A percentile compares a stretch with the other conserved stretches of the same genome.
Conservation (phyloP, 164 flowering plant genomes). For the Stephania yunnanensis region DNA sequence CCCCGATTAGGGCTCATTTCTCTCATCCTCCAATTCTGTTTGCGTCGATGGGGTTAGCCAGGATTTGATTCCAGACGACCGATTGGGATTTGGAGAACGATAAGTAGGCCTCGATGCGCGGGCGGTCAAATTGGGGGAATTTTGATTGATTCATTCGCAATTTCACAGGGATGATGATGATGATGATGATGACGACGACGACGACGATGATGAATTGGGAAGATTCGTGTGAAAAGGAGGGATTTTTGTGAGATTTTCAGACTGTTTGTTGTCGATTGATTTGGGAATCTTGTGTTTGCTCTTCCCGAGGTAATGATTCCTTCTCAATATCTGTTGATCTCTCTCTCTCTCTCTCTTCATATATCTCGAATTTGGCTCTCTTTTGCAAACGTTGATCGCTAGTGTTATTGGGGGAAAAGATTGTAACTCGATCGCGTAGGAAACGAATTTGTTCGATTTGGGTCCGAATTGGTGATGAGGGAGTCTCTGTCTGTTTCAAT, state of each 20-base stretch:
- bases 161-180: too few species aligned
- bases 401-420: neutral
- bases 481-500: neutral
- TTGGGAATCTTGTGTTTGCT: neutral
- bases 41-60: neutral
- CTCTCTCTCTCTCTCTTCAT: neutral
- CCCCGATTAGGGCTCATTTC: neutral
- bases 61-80: neutral
- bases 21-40: neutral
- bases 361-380: neutral
- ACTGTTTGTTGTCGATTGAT: neutral
- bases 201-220: neutral
- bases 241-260: neutral
- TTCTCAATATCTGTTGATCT: neutral
- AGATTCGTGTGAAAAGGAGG: neutral
- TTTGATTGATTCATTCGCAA: too few species aligned
- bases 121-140: neutral
- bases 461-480: too few species aligned
- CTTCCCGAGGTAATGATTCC: neutral
- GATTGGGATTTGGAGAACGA: neutral
- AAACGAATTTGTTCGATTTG: too few species aligned
- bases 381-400: neutral
- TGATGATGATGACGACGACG: too few species aligned
- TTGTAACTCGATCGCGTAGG: neutral
- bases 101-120: neutral